Evolutionary conservation across 352 stramenopile genomes (phyloP).

Genomic region (Phytophthora idaei): DNA sequence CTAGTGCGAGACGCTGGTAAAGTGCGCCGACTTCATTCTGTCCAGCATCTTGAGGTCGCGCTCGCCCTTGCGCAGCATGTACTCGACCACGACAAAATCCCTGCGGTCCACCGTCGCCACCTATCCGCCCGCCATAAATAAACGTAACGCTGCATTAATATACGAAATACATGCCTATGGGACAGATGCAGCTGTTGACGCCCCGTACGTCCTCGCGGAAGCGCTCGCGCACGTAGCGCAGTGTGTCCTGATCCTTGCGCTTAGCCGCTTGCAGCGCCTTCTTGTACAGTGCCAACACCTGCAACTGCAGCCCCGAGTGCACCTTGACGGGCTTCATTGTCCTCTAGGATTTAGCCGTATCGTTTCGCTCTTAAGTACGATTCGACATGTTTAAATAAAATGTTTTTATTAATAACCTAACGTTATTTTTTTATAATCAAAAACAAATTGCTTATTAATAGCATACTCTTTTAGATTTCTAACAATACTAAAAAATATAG

Average conservation of each 20-base stretch:
- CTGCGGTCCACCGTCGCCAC: slow-evolving; percentile 60
- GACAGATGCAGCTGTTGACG: background rate
- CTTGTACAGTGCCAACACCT: slow-evolving; percentile 79
- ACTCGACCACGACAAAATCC: slow-evolving; percentile 85
- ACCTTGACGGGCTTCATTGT: slow-evolving; percentile 12
- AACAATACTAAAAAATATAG: no score
- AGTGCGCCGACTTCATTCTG: slow-evolving; percentile 68
- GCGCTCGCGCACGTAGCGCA: slow-evolving; percentile 71
- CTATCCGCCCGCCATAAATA: slow-evolving; percentile 20
- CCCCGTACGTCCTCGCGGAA: slow-evolving; percentile 73
- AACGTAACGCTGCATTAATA: slow-evolving; percentile 1
- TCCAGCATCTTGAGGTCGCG: slow-evolving; percentile 84
- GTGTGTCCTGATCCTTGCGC: slow-evolving; percentile 55
- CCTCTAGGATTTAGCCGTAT: no score
- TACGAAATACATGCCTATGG: background rate
- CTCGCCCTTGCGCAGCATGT: slow-evolving; percentile 86
- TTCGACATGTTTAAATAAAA: no score
- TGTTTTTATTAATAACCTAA: no score
- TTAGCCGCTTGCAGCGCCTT: slow-evolving; percentile 60
- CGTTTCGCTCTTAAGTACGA: no score
- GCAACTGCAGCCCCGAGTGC: slow-evolving; percentile 80
- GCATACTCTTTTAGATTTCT: no score
- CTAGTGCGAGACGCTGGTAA: slow-evolving; percentile 43
- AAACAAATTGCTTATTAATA: no score
- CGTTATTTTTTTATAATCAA: no score